phyloP scores from a whole-genome alignment of 176 grass and related monocot genomes.

The Aegilops tauschii region DNA sequence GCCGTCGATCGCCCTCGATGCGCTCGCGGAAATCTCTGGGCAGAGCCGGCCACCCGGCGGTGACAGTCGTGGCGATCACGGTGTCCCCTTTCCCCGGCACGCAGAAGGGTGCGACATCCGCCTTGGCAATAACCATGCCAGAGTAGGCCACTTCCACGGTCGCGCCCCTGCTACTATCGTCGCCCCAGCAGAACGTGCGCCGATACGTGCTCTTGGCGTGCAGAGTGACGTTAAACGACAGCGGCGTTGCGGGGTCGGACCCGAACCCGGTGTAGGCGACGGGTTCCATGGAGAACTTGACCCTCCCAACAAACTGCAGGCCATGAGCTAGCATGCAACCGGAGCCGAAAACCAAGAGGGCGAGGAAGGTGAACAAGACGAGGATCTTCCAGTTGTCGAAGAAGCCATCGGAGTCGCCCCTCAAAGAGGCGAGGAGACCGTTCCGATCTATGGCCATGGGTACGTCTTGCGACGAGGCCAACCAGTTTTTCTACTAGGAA shows the following conservation, averaged over 20 bases:
- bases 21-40: background rate
- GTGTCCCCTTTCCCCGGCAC: background rate
- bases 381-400: too few relatives aligned
- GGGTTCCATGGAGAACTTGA: conserved; percentile 6
- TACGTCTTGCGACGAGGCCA: too few relatives aligned
- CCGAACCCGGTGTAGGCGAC: background rate
- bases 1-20: background rate
- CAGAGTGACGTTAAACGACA: background rate
- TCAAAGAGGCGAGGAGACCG: too few relatives aligned
- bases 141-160: background rate
- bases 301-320: background rate
- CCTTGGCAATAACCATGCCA: background rate
- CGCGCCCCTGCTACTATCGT: too few relatives aligned
- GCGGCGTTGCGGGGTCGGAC: background rate
- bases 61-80: background rate
- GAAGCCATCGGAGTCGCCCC: too few relatives aligned
- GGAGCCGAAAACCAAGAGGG: too few relatives aligned
- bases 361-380: too few relatives aligned
- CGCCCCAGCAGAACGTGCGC: background rate
- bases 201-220: background rate
- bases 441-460: too few relatives aligned
- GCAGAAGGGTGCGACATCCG: background rate
- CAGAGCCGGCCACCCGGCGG: background rate
- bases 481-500: too few relatives aligned
- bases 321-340: too few relatives aligned